Evolutionary conservation across 139 green algal genomes (phyloP), one percentile per base, ranked within the genome.

Genomic region (Chlamydomonas sp.): DNA sequence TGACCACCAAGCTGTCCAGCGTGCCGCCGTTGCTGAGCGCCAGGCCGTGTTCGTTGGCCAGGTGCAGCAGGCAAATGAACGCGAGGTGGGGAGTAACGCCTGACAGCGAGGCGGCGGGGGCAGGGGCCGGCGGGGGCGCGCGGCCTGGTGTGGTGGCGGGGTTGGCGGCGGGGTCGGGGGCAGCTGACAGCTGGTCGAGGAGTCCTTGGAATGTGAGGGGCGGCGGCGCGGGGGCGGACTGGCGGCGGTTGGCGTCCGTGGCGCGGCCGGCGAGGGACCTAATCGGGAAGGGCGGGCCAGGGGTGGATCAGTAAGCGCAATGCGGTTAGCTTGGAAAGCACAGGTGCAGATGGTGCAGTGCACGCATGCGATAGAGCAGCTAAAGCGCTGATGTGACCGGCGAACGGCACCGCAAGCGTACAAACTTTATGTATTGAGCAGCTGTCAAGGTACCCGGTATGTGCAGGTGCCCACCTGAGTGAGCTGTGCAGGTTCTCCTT

Each of bases 11-110:
- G 15, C 16, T 71, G 84, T 90, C 84, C 67, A 93, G 67, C 31
- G 78, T 60, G 17, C 88, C 90, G 0, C 78, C 58, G 69, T 89
- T 93, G 76, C 20, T 31, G 31, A 95, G 83, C 15, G 79, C 81
- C 89, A 99, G 93, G 17, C 94, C 92, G 84, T 99, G 90, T 94
- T 99, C 97, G 85, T 99, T 99, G 60, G 96, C 96, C 69, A 99
- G 93, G 88, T 99, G 97, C 90, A 99, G 95, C 86, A 98, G 77
- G 93, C 98, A 99, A 89, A 99, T 99, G 94, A 99, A 99, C 91
- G 94, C 97, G 75, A 99, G 91, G 89, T 99, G 97, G 69, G 98
- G 92, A n/a, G 92, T 97, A 20, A 99, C 75, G 89, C 98, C 96
- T 18, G 92, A 91, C 66, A 95, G 61, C 20, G 68, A 60, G 20